Evolutionary conservation across 768 basidiomycete species (phyloP), one percentile per base, ranked within the genome.

Genomic region (Krasilnikovozyma curviuscula): DNA sequence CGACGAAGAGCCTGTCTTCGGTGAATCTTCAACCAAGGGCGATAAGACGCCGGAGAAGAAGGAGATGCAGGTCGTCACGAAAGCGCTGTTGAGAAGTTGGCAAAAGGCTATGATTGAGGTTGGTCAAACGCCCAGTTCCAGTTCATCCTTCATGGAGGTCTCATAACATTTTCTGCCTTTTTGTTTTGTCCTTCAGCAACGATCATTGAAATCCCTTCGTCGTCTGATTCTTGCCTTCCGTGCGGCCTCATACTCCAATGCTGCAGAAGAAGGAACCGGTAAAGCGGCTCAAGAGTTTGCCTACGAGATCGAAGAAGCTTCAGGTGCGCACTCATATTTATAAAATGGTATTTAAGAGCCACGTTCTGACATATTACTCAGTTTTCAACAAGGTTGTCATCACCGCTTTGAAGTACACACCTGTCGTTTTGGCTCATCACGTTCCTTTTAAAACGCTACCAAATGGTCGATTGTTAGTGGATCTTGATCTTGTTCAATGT

Each of bases 301-400:
- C 7, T 97, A 84, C 79, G 74, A 73, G 43, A 86, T 97, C 44
- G 81, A 91, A 56, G 81, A 70, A 60, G 71, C 88, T 1, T 67
- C 73, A 44, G 79, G 84, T 84, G 56, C 48, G 72, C 57, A 33
- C 33, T 9, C 24, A n/a, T 16, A 14, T n/a, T 14, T 21, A 23
- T 13, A 27, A 18, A 14, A 1, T 25, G 13, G 1, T 33, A 2
- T 19, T 29, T 33, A 13, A 27, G 19, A 35, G 21, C 24, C 34
- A 18, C 28, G 18, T 46, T 50, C 46, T 57, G 29, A 56, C 45
- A 44, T 16, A 45, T 28, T 24, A 30, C 32, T 8, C 51, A 91
- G 88, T 95, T n/a, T 97, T 89, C 68, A 80, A 79, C 68, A 93
- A 95, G 67, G 72, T 97, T 19, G 70, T 98, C 37, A 74, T 74